Evolutionary conservation across 352 stramenopile genomes (phyloP).

Genomic region (Phytophthora idaei): DNA sequence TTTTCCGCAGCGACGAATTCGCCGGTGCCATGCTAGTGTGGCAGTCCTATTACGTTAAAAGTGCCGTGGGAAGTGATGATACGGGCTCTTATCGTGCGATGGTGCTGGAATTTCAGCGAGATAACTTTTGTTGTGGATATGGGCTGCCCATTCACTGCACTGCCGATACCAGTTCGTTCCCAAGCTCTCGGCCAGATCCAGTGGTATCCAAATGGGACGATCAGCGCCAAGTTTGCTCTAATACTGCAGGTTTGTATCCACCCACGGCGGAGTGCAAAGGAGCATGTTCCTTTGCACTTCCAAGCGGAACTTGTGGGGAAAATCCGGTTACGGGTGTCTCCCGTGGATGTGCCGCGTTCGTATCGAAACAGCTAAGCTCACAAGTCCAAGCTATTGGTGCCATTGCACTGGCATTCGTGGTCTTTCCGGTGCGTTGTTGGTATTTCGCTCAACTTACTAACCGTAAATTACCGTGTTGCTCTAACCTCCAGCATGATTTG

Average conservation of each 20-base stretch:
- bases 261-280: conserved; percentile 55
- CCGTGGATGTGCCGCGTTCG: conserved; percentile 60
- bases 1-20: conserved; percentile 65
- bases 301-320: conserved; percentile 61
- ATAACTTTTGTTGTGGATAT: conserved; percentile 75
- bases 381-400: conserved; percentile 55
- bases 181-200: conserved; percentile 46
- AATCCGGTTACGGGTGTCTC: conserved; percentile 56
- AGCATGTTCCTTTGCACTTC: conserved; percentile 66
- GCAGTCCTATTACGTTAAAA: conserved; percentile 75
- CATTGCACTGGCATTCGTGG: conserved; percentile 39
- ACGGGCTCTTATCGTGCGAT: conserved; percentile 48
- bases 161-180: conserved; percentile 54
- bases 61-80: conserved; percentile 25
- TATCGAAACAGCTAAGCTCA: conserved; percentile 42
- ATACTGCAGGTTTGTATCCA: conserved; percentile 39
- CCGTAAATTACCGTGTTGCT: not conserved
- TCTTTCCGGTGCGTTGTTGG: conserved; percentile 51
- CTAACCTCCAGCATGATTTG: not conserved
- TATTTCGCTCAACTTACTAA: not conserved
- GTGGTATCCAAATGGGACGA: conserved; percentile 27
- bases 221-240: conserved; percentile 42
- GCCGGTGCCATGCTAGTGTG: conserved; percentile 68
- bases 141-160: conserved; percentile 58
- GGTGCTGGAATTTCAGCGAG: conserved; percentile 65